A percentile compares a stretch with the other conserved stretches of the same genome.
Evolutionary conservation across 2,329 filamentous ascomycete genomes (phyloP).

Genomic region (Ceratocystiopsis sp.): DNA sequence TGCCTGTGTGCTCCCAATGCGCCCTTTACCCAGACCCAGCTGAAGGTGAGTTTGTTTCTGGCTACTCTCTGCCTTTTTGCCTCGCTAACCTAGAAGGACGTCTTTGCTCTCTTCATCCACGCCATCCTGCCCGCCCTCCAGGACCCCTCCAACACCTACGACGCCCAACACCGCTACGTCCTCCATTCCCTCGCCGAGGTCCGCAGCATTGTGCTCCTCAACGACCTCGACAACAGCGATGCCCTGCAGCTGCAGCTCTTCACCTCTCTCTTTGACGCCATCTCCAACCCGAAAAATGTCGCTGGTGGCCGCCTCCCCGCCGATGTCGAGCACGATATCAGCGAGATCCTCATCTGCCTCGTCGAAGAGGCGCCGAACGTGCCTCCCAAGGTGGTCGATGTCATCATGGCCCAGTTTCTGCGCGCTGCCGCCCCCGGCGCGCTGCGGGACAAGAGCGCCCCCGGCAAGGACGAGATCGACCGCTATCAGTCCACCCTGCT

Average conservation of each 20-base stretch:
- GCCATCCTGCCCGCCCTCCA: slow-evolving; percentile 71
- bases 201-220: slow-evolving; percentile 84
- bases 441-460: slow-evolving; percentile 35
- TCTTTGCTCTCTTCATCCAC: slow-evolving; percentile 77
- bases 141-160: slow-evolving; percentile 77
- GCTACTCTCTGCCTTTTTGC: not conserved
- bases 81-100: slow-evolving; percentile 43
- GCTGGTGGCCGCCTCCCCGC: slow-evolving; percentile 74
- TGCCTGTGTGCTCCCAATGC: slow-evolving; percentile 87
- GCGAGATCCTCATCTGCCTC: slow-evolving; percentile 63
- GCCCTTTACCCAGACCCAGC: slow-evolving; percentile 75
- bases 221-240: slow-evolving; percentile 71
- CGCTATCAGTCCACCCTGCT: slow-evolving; percentile 67
- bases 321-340: slow-evolving; percentile 88
- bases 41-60: slow-evolving; percentile 53
- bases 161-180: slow-evolving; percentile 83
- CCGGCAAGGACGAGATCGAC: slow-evolving; percentile 37
- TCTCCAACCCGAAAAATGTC: slow-evolving; percentile 60
- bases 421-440: slow-evolving; percentile 60
- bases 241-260: slow-evolving; percentile 68
- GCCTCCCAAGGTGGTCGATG: slow-evolving; percentile 69
- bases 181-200: slow-evolving; percentile 77
- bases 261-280: slow-evolving; percentile 77
- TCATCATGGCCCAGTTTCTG: slow-evolving; percentile 90
- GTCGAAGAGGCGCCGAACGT: slow-evolving; percentile 73